These are phyloP conservation scores for Clausena lansium DNA, from an alignment of 345 rosid genomes.

Conservation along the genomic window DNA sequence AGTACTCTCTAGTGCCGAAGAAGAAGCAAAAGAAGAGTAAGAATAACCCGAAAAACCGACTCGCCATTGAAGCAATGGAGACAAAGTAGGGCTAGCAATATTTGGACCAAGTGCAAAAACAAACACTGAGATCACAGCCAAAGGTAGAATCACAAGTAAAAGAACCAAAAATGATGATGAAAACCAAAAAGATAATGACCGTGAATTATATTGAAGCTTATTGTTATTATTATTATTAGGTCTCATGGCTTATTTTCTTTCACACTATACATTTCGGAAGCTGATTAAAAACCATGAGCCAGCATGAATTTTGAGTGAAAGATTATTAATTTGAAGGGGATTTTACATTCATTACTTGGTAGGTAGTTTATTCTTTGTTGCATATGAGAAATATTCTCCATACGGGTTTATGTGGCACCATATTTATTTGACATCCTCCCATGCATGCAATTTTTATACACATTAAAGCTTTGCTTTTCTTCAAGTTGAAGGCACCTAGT, in stretches of 20 bases:
- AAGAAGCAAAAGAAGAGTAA: neutral
- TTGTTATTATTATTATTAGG: neutral
- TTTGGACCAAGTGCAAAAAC: slow-evolving; percentile 4
- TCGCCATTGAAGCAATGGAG: slow-evolving; percentile 15
- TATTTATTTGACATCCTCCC: neutral
- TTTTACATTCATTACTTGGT: slow-evolving; percentile 18
- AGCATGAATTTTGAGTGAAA: neutral
- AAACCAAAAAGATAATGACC: neutral
- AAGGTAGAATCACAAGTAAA: neutral
- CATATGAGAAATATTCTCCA: neutral
- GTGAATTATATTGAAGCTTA: too few relatives aligned
- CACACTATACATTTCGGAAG: neutral
- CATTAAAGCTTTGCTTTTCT: neutral
- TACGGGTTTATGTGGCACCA: neutral
- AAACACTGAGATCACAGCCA: neutral
- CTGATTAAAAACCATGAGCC: neutral
- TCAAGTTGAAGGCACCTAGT: neutral
- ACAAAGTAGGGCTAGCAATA: slow-evolving; percentile 1
- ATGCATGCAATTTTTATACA: too few relatives aligned
- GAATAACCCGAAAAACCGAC: neutral
- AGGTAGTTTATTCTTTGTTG: slow-evolving; percentile 8
- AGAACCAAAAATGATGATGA: slow-evolving; percentile 5
- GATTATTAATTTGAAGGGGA: neutral
- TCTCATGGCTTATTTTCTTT: neutral
- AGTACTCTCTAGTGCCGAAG: neutral